These are phyloP conservation scores for Pascua guehoae DNA, from an alignment of 1,284 basidiomycete genomes.

Conservation along the genomic window DNA sequence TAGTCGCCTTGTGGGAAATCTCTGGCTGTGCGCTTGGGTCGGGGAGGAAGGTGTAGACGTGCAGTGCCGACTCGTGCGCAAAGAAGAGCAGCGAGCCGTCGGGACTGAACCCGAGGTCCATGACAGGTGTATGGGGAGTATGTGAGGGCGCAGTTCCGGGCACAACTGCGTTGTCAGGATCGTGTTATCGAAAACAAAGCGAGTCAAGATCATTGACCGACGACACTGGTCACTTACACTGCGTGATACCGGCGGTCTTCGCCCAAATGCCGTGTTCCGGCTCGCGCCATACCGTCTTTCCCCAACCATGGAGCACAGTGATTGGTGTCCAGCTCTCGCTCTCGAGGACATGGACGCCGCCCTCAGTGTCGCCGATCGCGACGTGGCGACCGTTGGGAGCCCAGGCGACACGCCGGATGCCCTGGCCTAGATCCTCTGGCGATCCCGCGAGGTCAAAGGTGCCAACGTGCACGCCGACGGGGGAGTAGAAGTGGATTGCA, in stretches of 20 bases:
- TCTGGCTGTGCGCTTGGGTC: slow-evolving; percentile 15
- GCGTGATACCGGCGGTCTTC: background rate
- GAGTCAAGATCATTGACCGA: too few species aligned
- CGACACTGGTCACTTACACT: slow-evolving; percentile 5
- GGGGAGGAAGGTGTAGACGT: slow-evolving; percentile 39
- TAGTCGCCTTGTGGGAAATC: slow-evolving; percentile 24
- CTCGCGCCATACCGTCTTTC: too few species aligned
- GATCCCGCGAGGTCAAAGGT: slow-evolving; percentile 58
- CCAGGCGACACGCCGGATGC: slow-evolving; percentile 71
- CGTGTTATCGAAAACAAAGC: too few species aligned
- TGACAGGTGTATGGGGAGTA: background rate
- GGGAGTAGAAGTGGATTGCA: slow-evolving; percentile 69
- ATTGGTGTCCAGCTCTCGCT: slow-evolving; percentile 12
- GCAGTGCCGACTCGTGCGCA: slow-evolving; percentile 18
- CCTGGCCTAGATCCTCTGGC: slow-evolving; percentile 10
- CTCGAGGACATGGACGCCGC: slow-evolving; percentile 10
- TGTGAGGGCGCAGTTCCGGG: background rate
- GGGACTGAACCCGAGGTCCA: slow-evolving; percentile 71
- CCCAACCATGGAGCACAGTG: background rate
- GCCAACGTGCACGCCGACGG: slow-evolving; percentile 65
- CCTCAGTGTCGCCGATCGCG: slow-evolving; percentile 5
- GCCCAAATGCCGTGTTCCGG: too few species aligned
- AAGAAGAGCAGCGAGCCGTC: slow-evolving; percentile 67
- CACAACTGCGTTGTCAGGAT: too few species aligned
- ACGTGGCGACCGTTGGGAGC: slow-evolving; percentile 55